Conservation (phyloP, 2,329 filamentous ascomycete genomes). For the Exophiala viscosa region DNA sequence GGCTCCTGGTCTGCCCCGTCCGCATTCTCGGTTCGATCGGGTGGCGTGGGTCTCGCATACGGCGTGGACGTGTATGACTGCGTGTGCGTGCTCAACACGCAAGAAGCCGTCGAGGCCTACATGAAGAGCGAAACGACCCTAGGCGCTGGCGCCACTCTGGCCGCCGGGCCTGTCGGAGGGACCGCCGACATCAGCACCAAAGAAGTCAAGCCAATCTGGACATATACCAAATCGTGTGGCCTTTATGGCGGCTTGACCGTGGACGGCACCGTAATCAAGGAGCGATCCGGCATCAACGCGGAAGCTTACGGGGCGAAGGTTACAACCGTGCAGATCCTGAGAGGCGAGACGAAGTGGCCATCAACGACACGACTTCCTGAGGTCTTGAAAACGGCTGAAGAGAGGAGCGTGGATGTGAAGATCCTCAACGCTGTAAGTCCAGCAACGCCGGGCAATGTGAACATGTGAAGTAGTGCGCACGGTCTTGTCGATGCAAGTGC, state of each 20-base stretch:
- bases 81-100: constrained; percentile 21
- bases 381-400: too few species aligned
- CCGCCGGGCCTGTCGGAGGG: constrained; percentile 16
- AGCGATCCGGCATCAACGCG: constrained; percentile 8
- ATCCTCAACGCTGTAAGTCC: too few species aligned
- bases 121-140: constrained; percentile 5
- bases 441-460: too few species aligned
- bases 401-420: too few species aligned
- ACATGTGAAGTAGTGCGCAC: too few species aligned
- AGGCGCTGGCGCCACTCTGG: constrained; percentile 9
- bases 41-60: constrained; percentile 11
- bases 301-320: constrained; percentile 8
- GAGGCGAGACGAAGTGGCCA: too few species aligned
- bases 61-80: constrained; percentile 20
- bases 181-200: constrained; percentile 7
- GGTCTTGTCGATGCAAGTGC: too few species aligned
- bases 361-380: too few species aligned
- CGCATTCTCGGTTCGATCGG: constrained; percentile 12
- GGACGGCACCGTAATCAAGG: constrained; percentile 15
- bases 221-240: constrained; percentile 17
- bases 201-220: constrained; percentile 18
- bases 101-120: constrained; percentile 13
- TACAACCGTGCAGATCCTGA: constrained; percentile 8
- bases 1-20: constrained; percentile 18
- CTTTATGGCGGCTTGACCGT: constrained; percentile 18